A percentile compares a stretch with the other conserved stretches of the same genome.
Conservation (phyloP, 805 yeast species). For the Barnettozyma siamensis region DNA sequence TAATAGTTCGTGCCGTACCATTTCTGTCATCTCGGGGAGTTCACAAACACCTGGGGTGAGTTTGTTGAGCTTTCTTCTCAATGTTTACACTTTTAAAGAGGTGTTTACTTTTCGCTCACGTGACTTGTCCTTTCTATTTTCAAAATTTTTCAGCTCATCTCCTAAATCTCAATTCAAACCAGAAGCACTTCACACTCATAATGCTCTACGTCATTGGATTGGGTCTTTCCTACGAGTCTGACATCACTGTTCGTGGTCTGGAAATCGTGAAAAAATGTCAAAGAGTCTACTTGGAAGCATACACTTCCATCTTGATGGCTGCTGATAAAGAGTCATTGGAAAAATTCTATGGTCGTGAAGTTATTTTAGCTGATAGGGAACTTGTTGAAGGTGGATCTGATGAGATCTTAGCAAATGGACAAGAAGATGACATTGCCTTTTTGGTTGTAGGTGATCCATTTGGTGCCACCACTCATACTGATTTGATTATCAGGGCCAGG, state of each 20-base stretch:
- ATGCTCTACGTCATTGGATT: conserved; percentile 91
- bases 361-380: conserved; percentile 89
- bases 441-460: conserved; percentile 96
- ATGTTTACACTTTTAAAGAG: too few relatives aligned
- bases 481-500: conserved; percentile 85
- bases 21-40: too few relatives aligned
- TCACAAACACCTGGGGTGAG: too few relatives aligned
- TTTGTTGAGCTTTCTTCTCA: too few relatives aligned
- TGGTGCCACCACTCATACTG: conserved; percentile 98
- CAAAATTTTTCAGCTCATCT: too few relatives aligned
- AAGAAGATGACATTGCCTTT: conserved; percentile 81
- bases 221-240: conserved; percentile 83
- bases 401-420: conserved; percentile 69
- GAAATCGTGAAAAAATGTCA: conserved; percentile 78
- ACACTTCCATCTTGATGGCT: conserved; percentile 93
- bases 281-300: conserved; percentile 92
- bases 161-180: too few relatives aligned
- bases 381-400: conserved; percentile 89
- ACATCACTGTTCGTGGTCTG: conserved; percentile 91
- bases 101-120: neutral
- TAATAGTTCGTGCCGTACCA: neutral
- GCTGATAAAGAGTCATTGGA: conserved; percentile 74
- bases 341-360: conserved; percentile 76
- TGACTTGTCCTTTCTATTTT: too few relatives aligned
- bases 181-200: neutral